Evolutionary conservation across 2,329 filamentous ascomycete genomes (phyloP).

Genomic region (Verticillium isaacii): DNA sequence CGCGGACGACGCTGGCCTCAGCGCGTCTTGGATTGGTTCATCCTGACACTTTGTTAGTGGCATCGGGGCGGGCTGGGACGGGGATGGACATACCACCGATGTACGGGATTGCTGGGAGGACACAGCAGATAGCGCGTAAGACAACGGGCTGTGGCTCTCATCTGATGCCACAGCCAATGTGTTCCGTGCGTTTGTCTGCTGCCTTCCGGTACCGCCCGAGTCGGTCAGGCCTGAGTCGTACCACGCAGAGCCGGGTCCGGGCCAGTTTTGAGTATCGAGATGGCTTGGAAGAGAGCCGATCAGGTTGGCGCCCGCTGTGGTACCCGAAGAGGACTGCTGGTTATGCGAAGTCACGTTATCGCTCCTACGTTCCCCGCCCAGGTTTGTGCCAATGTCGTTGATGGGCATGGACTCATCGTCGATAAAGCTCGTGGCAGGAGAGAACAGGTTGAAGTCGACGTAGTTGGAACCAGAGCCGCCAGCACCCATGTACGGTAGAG

Average conservation of each 20-base stretch:
- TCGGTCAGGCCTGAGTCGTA: neutral
- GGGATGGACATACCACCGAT: neutral
- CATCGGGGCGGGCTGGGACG: neutral
- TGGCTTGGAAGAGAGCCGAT: neutral
- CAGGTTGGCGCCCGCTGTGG: neutral
- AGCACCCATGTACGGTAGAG: conserved; percentile 37
- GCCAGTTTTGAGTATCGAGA: neutral
- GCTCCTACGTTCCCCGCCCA: neutral
- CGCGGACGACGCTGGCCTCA: neutral
- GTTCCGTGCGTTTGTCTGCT: neutral
- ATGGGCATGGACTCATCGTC: conserved; percentile 42
- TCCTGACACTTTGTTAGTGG: neutral
- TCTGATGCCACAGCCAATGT: neutral
- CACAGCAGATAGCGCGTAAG: neutral
- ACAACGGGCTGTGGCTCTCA: neutral
- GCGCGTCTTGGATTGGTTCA: neutral
- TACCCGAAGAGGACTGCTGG: neutral
- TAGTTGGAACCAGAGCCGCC: conserved; percentile 36
- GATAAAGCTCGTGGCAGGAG: conserved; percentile 40
- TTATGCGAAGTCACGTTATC: neutral
- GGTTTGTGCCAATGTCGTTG: conserved; percentile 13
- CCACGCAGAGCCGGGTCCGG: neutral
- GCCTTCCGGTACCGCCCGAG: neutral
- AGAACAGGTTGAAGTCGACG: conserved; percentile 52
- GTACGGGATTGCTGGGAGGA: neutral